A percentile compares a stretch with the other conserved stretches of the same genome.
Evolutionary conservation across 768 basidiomycete species (phyloP).

Genomic region (Leucosporidium scottii): DNA sequence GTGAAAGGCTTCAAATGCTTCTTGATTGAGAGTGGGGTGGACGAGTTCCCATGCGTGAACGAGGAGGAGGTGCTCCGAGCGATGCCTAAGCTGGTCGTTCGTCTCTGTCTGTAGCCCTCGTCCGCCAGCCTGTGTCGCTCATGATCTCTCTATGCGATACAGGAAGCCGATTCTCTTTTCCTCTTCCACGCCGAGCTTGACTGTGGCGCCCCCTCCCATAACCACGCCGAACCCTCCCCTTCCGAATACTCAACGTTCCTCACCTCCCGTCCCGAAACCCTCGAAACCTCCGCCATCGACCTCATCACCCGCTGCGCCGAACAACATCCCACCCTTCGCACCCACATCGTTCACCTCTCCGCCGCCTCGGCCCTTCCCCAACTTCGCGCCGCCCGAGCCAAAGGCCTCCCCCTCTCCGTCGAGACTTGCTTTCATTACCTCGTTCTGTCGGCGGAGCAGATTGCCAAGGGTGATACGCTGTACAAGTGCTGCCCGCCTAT

Average conservation of each 20-base stretch:
- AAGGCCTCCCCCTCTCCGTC: slow-evolving; percentile 65
- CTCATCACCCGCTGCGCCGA: slow-evolving; percentile 63
- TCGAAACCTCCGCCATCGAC: slow-evolving; percentile 75
- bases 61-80: slow-evolving; percentile 61
- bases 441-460: slow-evolving; percentile 61
- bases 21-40: slow-evolving; percentile 88
- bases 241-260: slow-evolving; percentile 72
- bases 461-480: slow-evolving; percentile 69
- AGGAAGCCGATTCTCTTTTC: slow-evolving; percentile 65
- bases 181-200: slow-evolving; percentile 87
- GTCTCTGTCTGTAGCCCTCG: too few relatives aligned
- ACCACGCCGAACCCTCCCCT: slow-evolving; percentile 36
- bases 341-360: slow-evolving; percentile 93
- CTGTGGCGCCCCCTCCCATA: slow-evolving; percentile 15
- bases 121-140: too few relatives aligned
- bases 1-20: slow-evolving; percentile 98
- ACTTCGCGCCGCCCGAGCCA: slow-evolving; percentile 60
- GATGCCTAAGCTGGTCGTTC: slow-evolving; percentile 68
- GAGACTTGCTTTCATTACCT: slow-evolving; percentile 99
- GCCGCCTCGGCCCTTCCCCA: slow-evolving; percentile 71
- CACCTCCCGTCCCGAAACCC: slow-evolving; percentile 66
- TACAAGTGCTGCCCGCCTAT: slow-evolving; percentile 97
- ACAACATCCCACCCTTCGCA: slow-evolving; percentile 60
- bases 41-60: slow-evolving; percentile 85
- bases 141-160: background rate